Base-by-base conservation (phyloP, 768 basidiomycete species). In the Xerocomus potaroensis region DNA sequence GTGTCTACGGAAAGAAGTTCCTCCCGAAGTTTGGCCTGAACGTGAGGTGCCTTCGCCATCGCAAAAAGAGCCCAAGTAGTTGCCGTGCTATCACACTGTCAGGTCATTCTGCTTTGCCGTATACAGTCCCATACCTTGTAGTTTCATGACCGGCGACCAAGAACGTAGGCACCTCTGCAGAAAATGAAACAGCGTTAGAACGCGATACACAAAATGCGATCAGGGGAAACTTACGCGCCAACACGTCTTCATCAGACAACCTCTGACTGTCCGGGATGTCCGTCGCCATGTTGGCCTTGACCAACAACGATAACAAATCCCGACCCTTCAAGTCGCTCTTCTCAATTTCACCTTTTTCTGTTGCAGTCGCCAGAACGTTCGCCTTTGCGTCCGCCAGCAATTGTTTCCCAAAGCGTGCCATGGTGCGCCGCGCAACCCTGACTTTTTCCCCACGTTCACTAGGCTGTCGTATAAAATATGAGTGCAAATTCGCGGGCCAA, bases 171-270 rank as follows among this genome's bases (percentile, higher is more conserved):
- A 41, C 39, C 27, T 41, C 39, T 41, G 10, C 27, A 29, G 23
- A 19, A 41, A 27, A 4, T 27, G 15, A 16, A 4, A 1, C 15
- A 3, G 19, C 5, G 11, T 41, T 18, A 21, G 27, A 19, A 29
- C 5, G 16, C 5, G 24, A 16, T 16, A 16, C n/a, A 10, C 15
- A n/a, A n/a, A 15, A 0, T 14, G 10, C 15, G 6, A 24, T 18
- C 21, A 12, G 3, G 19, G 5, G 4, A 6, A 9, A 60, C 79
- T 49, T 51, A 83, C 73, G 77, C 2, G 69, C 68, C 5, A 83
- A 55, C 15, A 87, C 79, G 45, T 87, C 84, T 29, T 74, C 74
- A 47, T 87, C 84, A 1, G 74, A 72, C 67, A 87, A 67, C 32
- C 72, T 67, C 59, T 82, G 80, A 42, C 52, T 66, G 6, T 75